A percentile compares a stretch with the other conserved stretches of the same genome.
phyloP scores from a whole-genome alignment of 169 alveolate species.

The Plasmodium berghei region DNA sequence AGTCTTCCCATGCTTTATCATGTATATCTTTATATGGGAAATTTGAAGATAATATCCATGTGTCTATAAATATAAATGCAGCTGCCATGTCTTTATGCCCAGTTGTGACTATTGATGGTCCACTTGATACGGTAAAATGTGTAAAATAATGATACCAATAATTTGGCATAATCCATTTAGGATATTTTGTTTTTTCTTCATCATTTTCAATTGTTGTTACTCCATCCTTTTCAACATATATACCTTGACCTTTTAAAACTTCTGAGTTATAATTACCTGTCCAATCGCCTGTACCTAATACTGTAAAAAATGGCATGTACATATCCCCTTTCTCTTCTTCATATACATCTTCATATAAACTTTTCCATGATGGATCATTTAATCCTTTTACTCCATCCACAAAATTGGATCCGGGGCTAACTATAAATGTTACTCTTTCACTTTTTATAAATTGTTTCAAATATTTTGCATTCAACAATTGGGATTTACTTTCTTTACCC shows the following conservation, averaged over 20 bases:
- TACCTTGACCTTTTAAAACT: constrained; percentile 83
- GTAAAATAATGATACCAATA: constrained; percentile 93
- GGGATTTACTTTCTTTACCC: constrained; percentile 87
- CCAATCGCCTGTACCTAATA: constrained; percentile 91
- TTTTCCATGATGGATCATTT: constrained; percentile 86
- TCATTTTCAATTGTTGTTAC: constrained; percentile 61
- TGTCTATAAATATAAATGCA: constrained; percentile 90
- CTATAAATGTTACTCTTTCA: constrained; percentile 87
- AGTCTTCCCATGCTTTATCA: constrained; percentile 89
- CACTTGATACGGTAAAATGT: constrained; percentile 88
- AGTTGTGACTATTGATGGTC: constrained; percentile 80
- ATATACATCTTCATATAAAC: constrained; percentile 85
- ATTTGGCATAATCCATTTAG: constrained; percentile 93
- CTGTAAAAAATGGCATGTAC: constrained; percentile 90
- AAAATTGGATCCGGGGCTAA: constrained; percentile 91
- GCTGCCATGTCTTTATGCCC: constrained; percentile 90
- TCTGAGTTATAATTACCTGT: constrained; percentile 88
- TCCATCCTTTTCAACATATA: constrained; percentile 78
- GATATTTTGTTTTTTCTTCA: constrained; percentile 76
- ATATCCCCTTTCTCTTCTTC: constrained; percentile 85
- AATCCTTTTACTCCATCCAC: constrained; percentile 87
- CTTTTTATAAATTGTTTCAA: constrained; percentile 84
- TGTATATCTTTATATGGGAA: constrained; percentile 90
- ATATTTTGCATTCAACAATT: constrained; percentile 85
- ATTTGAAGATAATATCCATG: constrained; percentile 90